phyloP scores from a whole-genome alignment of 2,329 filamentous ascomycete genomes.

The Aaosphaeria arxii region DNA sequence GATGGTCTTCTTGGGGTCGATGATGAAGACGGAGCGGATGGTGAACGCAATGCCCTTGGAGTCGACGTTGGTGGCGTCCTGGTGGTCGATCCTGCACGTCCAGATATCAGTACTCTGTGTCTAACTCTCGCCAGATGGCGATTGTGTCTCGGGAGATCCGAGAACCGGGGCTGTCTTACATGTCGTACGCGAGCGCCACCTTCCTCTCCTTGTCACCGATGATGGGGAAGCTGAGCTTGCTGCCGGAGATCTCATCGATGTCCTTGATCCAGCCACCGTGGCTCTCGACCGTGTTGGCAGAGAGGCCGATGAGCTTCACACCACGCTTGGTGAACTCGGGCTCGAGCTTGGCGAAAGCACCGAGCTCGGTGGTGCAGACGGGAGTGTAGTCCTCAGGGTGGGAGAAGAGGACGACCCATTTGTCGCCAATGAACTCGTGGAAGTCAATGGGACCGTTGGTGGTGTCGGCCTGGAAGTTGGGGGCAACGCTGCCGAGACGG shows the following conservation, averaged over 20 bases:
- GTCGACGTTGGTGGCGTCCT: constrained; percentile 59
- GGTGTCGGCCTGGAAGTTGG: constrained; percentile 68
- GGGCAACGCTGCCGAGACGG: constrained; percentile 64
- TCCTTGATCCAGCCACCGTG: constrained; percentile 54
- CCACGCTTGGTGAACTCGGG: constrained; percentile 61
- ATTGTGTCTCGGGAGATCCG: constrained; percentile 5
- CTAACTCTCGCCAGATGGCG: constrained; percentile 4
- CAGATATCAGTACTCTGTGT: constrained; percentile 1
- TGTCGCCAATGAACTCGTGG: constrained; percentile 69
- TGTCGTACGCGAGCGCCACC: constrained; percentile 52
- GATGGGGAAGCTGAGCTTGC: constrained; percentile 50
- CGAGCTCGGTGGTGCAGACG: constrained; percentile 62
- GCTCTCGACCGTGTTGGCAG: constrained; percentile 50
- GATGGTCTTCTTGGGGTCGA: constrained; percentile 64
- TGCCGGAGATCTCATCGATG: constrained; percentile 50
- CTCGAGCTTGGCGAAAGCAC: constrained; percentile 62
- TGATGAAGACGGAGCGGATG: constrained; percentile 64
- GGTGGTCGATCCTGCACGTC: constrained; percentile 46
- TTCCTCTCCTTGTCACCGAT: constrained; percentile 53
- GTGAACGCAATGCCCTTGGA: constrained; percentile 58
- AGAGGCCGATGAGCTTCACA: constrained; percentile 61
- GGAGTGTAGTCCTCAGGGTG: constrained; percentile 63
- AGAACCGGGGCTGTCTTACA: constrained; percentile 33
- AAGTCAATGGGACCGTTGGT: constrained; percentile 66
- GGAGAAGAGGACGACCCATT: constrained; percentile 69